These are phyloP conservation scores for Atkinsonella hypoxylon DNA, from an alignment of 2,329 filamentous ascomycete genomes.

Conservation along the genomic window DNA sequence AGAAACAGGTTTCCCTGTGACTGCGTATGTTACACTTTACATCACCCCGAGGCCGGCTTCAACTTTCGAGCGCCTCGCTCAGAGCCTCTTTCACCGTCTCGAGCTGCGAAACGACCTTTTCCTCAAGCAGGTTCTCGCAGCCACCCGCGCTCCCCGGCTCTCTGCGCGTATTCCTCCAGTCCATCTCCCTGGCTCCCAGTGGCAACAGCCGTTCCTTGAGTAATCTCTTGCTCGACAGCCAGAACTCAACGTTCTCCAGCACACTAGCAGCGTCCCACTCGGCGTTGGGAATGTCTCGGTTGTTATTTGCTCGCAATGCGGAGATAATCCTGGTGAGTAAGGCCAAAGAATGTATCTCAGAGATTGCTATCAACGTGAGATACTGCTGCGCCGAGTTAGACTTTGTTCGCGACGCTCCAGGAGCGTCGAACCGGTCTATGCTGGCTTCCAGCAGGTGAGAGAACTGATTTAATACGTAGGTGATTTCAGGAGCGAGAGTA, in stretches of 20 bases:
- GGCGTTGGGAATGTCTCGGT: constrained; percentile 60
- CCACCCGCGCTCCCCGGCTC: constrained; percentile 22
- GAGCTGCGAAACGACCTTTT: constrained; percentile 61
- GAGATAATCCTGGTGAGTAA: constrained; percentile 64
- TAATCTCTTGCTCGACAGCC: constrained; percentile 56
- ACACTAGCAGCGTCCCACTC: constrained; percentile 63
- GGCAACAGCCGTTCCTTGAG: constrained; percentile 64
- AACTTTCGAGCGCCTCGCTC: constrained; percentile 35
- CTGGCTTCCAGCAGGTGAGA: constrained; percentile 64
- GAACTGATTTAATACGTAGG: constrained; percentile 82
- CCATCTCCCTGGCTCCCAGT: constrained; percentile 58
- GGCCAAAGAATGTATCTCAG: constrained; percentile 67
- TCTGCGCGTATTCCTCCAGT: constrained; percentile 38
- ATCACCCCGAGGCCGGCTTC: constrained; percentile 1
- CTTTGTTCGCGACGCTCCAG: constrained; percentile 40
- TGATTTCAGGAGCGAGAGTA: constrained; percentile 72
- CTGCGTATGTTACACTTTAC: neutral
- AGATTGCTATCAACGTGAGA: constrained; percentile 60
- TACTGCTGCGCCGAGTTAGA: constrained; percentile 41
- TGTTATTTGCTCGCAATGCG: constrained; percentile 51
- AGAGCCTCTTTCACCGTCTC: constrained; percentile 46
- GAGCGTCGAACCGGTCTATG: constrained; percentile 56
- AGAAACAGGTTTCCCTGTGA: neutral
- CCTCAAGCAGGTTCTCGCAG: constrained; percentile 57
- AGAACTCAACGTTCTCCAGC: constrained; percentile 74